These are phyloP conservation scores for Stephania cephalantha DNA, from an alignment of 164 flowering plant species.

Conservation along the genomic window DNA sequence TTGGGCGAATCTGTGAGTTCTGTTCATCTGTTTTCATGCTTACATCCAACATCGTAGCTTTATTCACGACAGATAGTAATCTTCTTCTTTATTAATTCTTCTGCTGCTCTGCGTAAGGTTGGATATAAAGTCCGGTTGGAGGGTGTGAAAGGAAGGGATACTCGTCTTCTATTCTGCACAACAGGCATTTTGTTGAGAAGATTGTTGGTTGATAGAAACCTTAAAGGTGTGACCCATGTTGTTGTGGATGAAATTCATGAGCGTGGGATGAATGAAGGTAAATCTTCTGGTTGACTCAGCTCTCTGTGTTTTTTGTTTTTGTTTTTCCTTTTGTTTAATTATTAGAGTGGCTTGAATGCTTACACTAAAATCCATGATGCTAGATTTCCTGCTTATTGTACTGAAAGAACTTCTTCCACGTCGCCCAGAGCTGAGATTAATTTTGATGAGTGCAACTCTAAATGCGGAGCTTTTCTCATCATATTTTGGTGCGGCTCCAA, in stretches of 20 bases:
- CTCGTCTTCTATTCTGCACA: slow-evolving; percentile 85
- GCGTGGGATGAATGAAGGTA: slow-evolving; percentile 97
- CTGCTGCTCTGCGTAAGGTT: slow-evolving; percentile 33
- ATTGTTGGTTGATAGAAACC: slow-evolving; percentile 61
- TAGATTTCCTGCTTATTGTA: slow-evolving; percentile 92
- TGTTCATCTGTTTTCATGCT: neutral
- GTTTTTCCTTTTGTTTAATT: slow-evolving; percentile 8
- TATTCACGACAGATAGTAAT: neutral
- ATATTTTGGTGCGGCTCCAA: slow-evolving; percentile 88
- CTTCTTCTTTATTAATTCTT: slow-evolving; percentile 9
- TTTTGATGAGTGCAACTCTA: slow-evolving; percentile 94
- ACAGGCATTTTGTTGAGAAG: slow-evolving; percentile 82
- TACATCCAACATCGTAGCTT: neutral
- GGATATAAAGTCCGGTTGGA: slow-evolving; percentile 88
- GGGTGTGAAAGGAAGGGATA: slow-evolving; percentile 84
- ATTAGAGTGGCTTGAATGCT: slow-evolving; percentile 15
- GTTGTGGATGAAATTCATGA: slow-evolving; percentile 91
- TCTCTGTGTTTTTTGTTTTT: too few species aligned
- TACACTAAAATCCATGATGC: slow-evolving; percentile 13
- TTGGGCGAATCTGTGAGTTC: slow-evolving; percentile 88
- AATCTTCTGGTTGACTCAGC: neutral
- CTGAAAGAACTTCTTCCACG: slow-evolving; percentile 88
- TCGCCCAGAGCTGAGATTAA: slow-evolving; percentile 74
- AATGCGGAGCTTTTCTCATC: slow-evolving; percentile 89
- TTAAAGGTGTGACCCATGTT: slow-evolving; percentile 77